phyloP scores from a whole-genome alignment of 176 grass and related monocot species.

The Hsuehochloa calcarea region DNA sequence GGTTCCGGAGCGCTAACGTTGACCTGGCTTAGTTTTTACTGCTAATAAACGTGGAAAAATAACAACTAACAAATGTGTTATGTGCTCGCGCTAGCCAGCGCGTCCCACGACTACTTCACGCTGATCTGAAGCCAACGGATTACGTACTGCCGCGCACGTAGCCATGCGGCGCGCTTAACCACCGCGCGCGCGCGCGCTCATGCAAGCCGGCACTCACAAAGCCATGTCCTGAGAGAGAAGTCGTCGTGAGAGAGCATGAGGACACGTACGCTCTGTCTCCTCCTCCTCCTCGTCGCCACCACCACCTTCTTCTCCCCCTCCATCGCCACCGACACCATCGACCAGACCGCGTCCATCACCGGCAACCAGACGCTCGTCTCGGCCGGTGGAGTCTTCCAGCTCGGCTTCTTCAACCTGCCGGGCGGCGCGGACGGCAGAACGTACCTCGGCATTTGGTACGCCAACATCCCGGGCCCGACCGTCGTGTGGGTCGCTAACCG shows the following conservation, averaged over 20 bases:
- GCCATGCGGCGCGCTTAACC: not conserved
- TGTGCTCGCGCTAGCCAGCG: not conserved
- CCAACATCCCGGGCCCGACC: conserved; percentile 11
- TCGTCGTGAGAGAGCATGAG: not conserved
- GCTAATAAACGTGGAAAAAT: not conserved
- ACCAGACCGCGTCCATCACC: conserved; percentile 5
- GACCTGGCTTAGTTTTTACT: not conserved
- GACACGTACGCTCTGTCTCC: not conserved
- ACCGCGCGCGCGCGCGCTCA: too few relatives aligned
- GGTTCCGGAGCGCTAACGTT: not conserved
- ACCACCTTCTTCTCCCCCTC: not conserved
- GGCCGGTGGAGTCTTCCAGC: conserved; percentile 35
- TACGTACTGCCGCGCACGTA: not conserved
- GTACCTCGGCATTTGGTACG: conserved; percentile 51
- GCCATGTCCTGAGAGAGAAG: conserved; percentile 9
- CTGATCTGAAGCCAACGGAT: not conserved
- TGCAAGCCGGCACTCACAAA: not conserved
- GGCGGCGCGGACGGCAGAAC: not conserved
- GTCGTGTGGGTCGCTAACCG: conserved; percentile 62
- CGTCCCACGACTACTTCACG: not conserved
- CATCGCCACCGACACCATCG: conserved; percentile 17
- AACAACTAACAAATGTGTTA: not conserved
- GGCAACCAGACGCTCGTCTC: conserved; percentile 60
- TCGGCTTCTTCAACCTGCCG: conserved; percentile 60
- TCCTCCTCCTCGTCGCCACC: not conserved